phyloP scores from a whole-genome alignment of 1,284 basidiomycete species.

The Ceraceosorus guamensis region DNA sequence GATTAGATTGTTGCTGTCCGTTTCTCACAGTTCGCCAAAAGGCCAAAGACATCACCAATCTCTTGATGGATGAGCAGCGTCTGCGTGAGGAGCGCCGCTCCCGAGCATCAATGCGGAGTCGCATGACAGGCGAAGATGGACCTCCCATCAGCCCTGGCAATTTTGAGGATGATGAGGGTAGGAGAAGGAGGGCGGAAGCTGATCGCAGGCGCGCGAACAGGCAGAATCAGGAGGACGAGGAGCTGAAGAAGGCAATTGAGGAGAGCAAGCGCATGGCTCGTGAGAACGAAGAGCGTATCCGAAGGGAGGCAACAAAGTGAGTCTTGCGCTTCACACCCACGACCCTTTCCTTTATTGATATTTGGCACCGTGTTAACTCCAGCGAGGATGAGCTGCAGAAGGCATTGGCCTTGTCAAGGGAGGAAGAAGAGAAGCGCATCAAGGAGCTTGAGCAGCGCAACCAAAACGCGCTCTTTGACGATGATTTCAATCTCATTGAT shows the following conservation, averaged over 20 bases:
- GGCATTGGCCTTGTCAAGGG: conserved; percentile 74
- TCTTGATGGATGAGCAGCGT: conserved; percentile 80
- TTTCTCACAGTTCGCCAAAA: conserved; percentile 86
- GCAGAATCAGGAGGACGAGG: conserved; percentile 51
- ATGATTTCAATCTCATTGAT: conserved; percentile 37
- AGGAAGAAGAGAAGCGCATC: conserved; percentile 57
- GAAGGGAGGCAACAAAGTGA: conserved; percentile 31
- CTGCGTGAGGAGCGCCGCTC: conserved; percentile 76
- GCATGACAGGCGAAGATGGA: conserved; percentile 62
- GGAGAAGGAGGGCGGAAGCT: conserved; percentile 70
- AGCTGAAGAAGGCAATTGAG: conserved; percentile 53
- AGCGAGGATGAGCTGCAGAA: conserved; percentile 68
- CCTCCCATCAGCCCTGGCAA: conserved; percentile 8
- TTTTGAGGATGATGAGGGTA: conserved; percentile 63
- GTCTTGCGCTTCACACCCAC: conserved; percentile 1
- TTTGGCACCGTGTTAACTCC: too few species aligned
- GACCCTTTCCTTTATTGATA: background rate
- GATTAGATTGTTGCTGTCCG: background rate
- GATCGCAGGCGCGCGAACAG: conserved; percentile 47
- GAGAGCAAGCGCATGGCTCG: conserved; percentile 50
- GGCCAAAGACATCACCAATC: conserved; percentile 96
- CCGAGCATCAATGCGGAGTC: conserved; percentile 85
- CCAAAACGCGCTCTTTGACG: conserved; percentile 73
- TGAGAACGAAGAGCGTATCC: conserved; percentile 39
- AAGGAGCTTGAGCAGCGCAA: conserved; percentile 64